Evolutionary conservation across 2,329 filamentous ascomycete species (phyloP).

Genomic region (Pseudocercospora fijiensis): DNA sequence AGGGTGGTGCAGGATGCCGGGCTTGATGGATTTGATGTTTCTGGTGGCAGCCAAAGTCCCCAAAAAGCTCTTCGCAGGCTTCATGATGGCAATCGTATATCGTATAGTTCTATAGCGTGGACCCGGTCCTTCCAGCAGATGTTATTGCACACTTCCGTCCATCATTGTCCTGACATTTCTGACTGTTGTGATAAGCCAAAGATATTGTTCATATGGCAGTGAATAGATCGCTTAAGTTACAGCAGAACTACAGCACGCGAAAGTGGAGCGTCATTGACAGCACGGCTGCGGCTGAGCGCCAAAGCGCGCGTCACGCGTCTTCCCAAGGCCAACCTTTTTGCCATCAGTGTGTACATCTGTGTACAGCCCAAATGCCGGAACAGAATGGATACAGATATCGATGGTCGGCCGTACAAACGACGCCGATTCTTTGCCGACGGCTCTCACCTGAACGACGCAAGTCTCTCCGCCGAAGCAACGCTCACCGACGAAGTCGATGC

Average conservation of each 20-base stretch:
- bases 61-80: conserved; percentile 13
- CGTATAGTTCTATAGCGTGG: too few relatives aligned
- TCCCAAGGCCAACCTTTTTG: neutral
- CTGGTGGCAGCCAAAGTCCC: neutral
- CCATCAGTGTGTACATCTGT: neutral
- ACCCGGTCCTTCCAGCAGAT: neutral
- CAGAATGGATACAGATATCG: conserved; percentile 38
- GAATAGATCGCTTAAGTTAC: neutral
- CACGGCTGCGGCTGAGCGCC: too few relatives aligned
- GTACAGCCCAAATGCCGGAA: neutral
- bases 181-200: neutral
- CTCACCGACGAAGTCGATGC: conserved; percentile 30
- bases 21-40: conserved; percentile 7
- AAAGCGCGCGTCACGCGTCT: neutral
- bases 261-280: conserved; percentile 9
- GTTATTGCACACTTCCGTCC: conserved; percentile 8
- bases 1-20: neutral
- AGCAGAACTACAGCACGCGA: conserved; percentile 7
- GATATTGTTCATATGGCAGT: conserved; percentile 1
- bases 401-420: conserved; percentile 60
- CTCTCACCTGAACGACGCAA: conserved; percentile 32
- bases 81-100: neutral
- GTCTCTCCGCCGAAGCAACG: conserved; percentile 35
- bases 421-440: conserved; percentile 60
- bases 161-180: conserved; percentile 6